phyloP scores from a whole-genome alignment of 1,284 basidiomycete genomes.

The Melampsora abietis-canadensis region DNA sequence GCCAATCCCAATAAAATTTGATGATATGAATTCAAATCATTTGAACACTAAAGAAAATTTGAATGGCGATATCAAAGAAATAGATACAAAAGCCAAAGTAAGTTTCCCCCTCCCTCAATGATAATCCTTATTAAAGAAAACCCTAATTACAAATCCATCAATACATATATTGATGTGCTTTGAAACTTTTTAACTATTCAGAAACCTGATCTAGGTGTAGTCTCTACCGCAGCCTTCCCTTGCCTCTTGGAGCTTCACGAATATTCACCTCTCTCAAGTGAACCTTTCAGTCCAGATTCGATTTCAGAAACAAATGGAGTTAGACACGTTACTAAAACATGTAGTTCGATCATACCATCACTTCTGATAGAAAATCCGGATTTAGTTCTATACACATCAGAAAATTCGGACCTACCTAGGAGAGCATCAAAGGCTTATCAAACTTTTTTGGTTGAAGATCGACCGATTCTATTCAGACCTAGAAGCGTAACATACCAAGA shows the following conservation, averaged over 20 bases:
- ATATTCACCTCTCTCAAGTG: background rate
- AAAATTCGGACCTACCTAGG: background rate
- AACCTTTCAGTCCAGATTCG: slow-evolving; percentile 6
- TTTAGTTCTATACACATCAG: background rate
- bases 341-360: background rate
- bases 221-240: background rate
- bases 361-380: slow-evolving; percentile 4
- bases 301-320: background rate
- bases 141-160: too few relatives aligned
- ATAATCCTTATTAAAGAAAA: too few relatives aligned
- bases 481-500: background rate
- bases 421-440: slow-evolving; percentile 5
- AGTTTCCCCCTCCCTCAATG: too few relatives aligned
- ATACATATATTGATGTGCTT: too few relatives aligned
- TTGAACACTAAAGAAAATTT: too few relatives aligned
- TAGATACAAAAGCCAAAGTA: too few relatives aligned
- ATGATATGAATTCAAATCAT: too few relatives aligned
- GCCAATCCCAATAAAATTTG: too few relatives aligned
- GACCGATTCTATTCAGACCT: background rate
- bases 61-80: too few relatives aligned
- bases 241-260: background rate
- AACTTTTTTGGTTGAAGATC: background rate
- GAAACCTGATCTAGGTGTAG: background rate
- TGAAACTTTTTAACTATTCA: too few relatives aligned
- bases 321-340: background rate